A percentile compares a stretch with the other conserved stretches of the same genome.
These are phyloP conservation scores for Monotropa hypopitys DNA, from an alignment of 179 eudicot genomes.

Conservation along the genomic window DNA sequence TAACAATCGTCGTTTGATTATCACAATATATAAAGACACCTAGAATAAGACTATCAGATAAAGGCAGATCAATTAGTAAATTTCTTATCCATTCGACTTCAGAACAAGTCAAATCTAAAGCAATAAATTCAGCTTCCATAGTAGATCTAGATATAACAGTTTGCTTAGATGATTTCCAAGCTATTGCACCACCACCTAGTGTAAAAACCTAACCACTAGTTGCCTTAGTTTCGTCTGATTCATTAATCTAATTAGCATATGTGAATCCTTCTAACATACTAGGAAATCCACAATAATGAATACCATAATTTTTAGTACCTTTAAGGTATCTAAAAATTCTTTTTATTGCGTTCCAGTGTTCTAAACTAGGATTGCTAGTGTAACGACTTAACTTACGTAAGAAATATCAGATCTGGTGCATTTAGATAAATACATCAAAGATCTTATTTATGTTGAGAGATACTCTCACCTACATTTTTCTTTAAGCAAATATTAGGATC, in stretches of 20 bases:
- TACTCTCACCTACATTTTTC: not conserved
- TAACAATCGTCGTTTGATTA: not conserved
- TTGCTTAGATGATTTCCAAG: not conserved
- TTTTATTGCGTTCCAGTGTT: not conserved
- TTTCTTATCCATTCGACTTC: not conserved
- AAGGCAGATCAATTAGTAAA: not conserved
- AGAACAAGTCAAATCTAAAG: not conserved
- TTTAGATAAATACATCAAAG: not conserved
- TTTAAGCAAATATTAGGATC: not conserved
- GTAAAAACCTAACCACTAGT: slow-evolving; percentile 4
- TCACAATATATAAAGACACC: not conserved
- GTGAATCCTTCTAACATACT: not conserved
- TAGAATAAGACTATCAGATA: not conserved
- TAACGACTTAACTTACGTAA: not conserved
- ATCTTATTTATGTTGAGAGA: not conserved
- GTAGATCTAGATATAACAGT: not conserved
- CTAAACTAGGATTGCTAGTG: not conserved
- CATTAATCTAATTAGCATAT: not conserved
- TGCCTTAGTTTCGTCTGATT: not conserved
- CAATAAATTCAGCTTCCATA: not conserved
- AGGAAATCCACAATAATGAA: not conserved
- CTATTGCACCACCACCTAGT: not conserved
- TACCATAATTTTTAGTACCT: not conserved
- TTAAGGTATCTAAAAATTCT: not conserved
- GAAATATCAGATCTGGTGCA: not conserved